Evolutionary conservation across 345 rosid species (phyloP), one percentile per base, ranked within the genome.

Genomic region (Excoecaria agallocha): DNA sequence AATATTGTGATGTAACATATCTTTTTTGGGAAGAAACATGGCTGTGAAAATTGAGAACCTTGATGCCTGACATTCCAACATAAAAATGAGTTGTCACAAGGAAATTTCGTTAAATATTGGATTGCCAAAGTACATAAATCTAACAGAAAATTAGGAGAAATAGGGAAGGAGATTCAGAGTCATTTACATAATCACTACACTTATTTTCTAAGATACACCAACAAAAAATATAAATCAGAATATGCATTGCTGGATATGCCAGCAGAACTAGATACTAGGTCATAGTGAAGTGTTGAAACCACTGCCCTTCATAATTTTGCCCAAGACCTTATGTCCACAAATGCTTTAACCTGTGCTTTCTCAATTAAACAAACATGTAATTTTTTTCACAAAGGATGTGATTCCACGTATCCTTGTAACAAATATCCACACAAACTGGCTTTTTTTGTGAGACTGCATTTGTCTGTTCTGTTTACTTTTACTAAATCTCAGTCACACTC

Each of bases 1-100:
- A 68, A 73, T 57, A 54, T 46, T 4, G 41, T 37, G 67, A 45
- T 30, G 61, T 69, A 37, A 63, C 51, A 62, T 46, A 43, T 73
- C 48, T 11, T 25, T 25, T 12, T 63, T 15, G 55, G 50, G 25
- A 56, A 59, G 24, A 54, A 76, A 45, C 22, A 76, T 15, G 25
- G 50, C 72, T 30, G 49, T 22, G 51, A 66, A 72, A 65, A 61
- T 16, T 66, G 17, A 51, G 10, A 51, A 69, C n/a, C 54, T 22
- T 60, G 30, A 68, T 38, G n/a, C 39, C 39, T 39, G 71, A 75
- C 55, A 73, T 30, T 22, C 22, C 35, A 19, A 66, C 24, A 22
- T 55, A 61, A 65, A 12, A 30, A 59, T 55, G 8, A 68, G 35
- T 3, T 24, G 59, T 11, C 52, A 16, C 25, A 72, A 57, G 56